Percentiles rank a stretch among this genome's conserved stretches.
These are phyloP conservation scores for Termitomyces sp. DNA, from an alignment of 768 basidiomycete genomes.

Conservation along the genomic window DNA sequence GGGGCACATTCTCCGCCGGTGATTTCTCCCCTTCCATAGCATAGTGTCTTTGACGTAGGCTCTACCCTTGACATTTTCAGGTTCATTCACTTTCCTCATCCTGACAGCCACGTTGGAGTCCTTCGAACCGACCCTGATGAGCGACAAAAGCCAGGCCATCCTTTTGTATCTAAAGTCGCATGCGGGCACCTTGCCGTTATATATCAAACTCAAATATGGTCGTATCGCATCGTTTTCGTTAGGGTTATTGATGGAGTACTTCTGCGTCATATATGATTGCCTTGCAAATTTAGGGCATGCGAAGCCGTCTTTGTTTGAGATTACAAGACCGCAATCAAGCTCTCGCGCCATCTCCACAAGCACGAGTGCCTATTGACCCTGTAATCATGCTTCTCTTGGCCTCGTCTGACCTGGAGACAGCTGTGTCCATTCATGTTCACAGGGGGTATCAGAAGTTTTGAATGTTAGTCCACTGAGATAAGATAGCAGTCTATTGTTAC, in stretches of 20 bases:
- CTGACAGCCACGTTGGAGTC: not conserved
- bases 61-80: not conserved
- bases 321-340: not conserved
- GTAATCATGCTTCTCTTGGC: not conserved
- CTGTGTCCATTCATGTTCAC: not conserved
- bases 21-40: not conserved
- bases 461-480: not conserved
- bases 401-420: not conserved
- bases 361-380: not conserved
- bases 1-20: not conserved
- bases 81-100: not conserved
- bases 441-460: not conserved
- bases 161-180: not conserved
- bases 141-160: not conserved
- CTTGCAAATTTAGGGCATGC: too few relatives aligned
- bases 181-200: not conserved
- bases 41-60: not conserved
- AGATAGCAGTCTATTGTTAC: too few relatives aligned
- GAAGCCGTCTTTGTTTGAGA: not conserved
- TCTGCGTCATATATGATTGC: too few relatives aligned
- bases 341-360: not conserved
- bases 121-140: not conserved
- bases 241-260: not conserved
- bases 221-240: not conserved
- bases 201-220: not conserved